Evolutionary conservation across 2,329 filamentous ascomycete genomes (phyloP), one percentile per base, ranked within the genome.

Genomic region (Claviceps digitariae): DNA sequence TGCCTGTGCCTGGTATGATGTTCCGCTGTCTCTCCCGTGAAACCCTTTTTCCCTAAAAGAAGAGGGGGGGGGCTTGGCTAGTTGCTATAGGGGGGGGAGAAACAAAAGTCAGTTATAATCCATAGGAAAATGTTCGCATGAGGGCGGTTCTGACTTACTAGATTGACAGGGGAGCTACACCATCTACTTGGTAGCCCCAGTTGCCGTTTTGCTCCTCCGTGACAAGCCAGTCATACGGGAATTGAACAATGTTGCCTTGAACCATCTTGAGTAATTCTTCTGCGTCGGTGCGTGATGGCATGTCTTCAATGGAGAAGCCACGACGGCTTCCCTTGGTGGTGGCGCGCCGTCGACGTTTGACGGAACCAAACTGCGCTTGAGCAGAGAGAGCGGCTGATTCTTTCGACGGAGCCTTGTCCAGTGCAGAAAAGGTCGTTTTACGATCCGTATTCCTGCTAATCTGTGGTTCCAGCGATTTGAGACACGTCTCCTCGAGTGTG

Each of bases 121-220:
- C 6, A 6, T 6, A 17, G 15, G 13, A 8, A 29, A 15, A 9
- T 20, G n/a, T 25, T n/a, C 6, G 34, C 13, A 6, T 1, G 1
- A 10, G 13, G 15, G 8, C 21, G 6, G 31, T 13, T 25, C 36
- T 29, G 15, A 78, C 86, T 83, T 76, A 89, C 87, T 98, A 98
- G 63, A 98, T 97, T 72, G 96, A 90, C 70, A 98, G 75, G 54
- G 93, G 93, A 62, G 93, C 94, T 66, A 98, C 84, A 68, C 94
- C 86, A 68, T 98, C 93, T 53, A 97, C 88, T 64, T 91, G 89
- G 70, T 95, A 97, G 57, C 96, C 79, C 93, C 93, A 98, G 65
- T 96, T 95, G 54, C 90, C 88, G 59, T 89, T 90, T 63, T 84
- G 82, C 73, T 97, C 93, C 71, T 97, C 93, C 53, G 84, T 86